Percentiles rank a stretch among this genome's conserved stretches.
Conservation (phyloP, 371 early-diverging fungal species). For the Lichtheimia ramosa region DNA sequence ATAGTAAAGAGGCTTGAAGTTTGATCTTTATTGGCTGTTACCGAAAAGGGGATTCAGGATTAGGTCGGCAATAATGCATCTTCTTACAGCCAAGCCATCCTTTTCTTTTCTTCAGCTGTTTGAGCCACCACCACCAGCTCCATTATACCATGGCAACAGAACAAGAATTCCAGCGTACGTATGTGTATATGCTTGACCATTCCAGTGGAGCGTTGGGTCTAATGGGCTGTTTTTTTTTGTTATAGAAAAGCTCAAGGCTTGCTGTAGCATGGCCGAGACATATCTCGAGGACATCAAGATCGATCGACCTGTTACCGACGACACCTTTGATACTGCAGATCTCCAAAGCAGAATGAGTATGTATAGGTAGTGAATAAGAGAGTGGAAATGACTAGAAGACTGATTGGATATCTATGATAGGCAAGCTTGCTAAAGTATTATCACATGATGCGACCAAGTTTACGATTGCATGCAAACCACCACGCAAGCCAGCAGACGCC, state of each 20-base stretch:
- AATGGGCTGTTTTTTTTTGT: too few relatives aligned
- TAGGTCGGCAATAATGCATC: too few relatives aligned
- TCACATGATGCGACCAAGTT: slow-evolving; percentile 51
- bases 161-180: slow-evolving; percentile 19
- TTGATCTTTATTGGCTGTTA: too few relatives aligned
- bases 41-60: too few relatives aligned
- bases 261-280: slow-evolving; percentile 30
- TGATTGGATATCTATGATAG: slow-evolving; percentile 9
- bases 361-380: not conserved
- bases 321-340: slow-evolving; percentile 24
- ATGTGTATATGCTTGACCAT: not conserved
- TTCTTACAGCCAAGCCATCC: too few relatives aligned
- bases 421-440: slow-evolving; percentile 33
- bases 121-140: too few relatives aligned
- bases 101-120: too few relatives aligned
- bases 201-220: too few relatives aligned
- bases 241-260: slow-evolving; percentile 36
- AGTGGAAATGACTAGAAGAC: not conserved
- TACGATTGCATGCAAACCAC: slow-evolving; percentile 50
- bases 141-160: slow-evolving; percentile 17
- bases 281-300: slow-evolving; percentile 34
- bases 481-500: slow-evolving; percentile 38
- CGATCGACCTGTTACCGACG: slow-evolving; percentile 14
- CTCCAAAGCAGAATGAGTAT: slow-evolving; percentile 37
- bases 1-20: too few relatives aligned